Evolutionary conservation across 2,329 filamentous ascomycete genomes (phyloP), one percentile per base, ranked within the genome.

Genomic region (Trematosphaeria pertusa): DNA sequence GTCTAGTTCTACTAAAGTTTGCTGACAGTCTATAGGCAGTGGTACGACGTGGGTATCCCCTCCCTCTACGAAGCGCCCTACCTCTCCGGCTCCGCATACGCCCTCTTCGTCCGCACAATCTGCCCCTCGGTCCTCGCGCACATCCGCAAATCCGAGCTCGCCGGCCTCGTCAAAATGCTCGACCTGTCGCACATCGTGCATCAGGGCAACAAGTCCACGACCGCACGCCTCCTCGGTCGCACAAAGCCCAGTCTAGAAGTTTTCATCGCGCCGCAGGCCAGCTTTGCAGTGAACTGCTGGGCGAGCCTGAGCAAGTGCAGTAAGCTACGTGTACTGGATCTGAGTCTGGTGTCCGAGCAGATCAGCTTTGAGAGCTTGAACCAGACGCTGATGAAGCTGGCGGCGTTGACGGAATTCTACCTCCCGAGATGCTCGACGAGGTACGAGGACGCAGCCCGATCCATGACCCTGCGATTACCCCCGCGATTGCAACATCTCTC

Each of bases 251-350:
- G 71, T 2, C 61, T 87, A 14, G 72, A 79, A 50, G 64, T 70
- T n/a, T 85, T 86, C 59, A 64, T 79, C 36, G 82, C 83, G 1
- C 84, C 84, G 1, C 80, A 81, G 48, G 75, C 79, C 4, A 79
- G 78, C 3, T 86, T 86, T 56, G 78, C 78, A 2, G 67, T 80
- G 40, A 82, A 83, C 50, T 81, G 80, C 59, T 78, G 85, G 52
- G 76, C 81, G 2, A 74, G 80, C 2, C 62, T 87, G 15, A 75
- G 77, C 2, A 85, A 85, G 68, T 84, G 82, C 63, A 53, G 56
- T 5, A 70, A 74, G 0, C 70, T 87, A 4, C 67, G 67, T 8
- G 50, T 72, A 2, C 70, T 86, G 12, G 79, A 85, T 54, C 68
- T 86, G 5, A 76, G 74, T 4, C 73, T 82, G 3, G 77, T 85